Evolutionary conservation across 2,329 filamentous ascomycete genomes (phyloP).

Genomic region (Ilyonectria destructans): DNA sequence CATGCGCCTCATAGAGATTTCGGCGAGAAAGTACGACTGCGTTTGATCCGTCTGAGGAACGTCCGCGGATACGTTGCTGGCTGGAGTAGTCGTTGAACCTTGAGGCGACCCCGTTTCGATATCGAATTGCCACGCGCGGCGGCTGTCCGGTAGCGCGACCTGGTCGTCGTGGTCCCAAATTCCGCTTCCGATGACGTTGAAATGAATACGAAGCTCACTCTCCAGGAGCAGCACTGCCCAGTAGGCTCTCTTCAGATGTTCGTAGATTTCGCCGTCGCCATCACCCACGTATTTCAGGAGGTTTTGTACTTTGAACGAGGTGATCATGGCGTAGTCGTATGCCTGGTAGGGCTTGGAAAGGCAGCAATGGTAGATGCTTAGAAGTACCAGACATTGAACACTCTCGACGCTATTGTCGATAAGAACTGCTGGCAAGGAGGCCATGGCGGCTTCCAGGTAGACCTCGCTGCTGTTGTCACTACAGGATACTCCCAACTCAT

Average conservation of each 20-base stretch:
- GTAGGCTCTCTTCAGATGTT: constrained; percentile 15
- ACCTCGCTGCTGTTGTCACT: constrained; percentile 14
- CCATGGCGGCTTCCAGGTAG: constrained; percentile 15
- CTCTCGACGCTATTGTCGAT: constrained; percentile 13
- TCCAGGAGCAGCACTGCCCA: constrained; percentile 17
- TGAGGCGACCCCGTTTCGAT: constrained; percentile 13
- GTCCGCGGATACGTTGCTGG: constrained; percentile 4
- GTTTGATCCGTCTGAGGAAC: constrained; percentile 6
- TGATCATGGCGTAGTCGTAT: constrained; percentile 17
- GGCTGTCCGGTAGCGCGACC: constrained; percentile 11
- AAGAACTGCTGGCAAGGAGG: constrained; percentile 11
- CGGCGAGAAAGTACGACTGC: constrained; percentile 14
- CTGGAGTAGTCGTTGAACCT: constrained; percentile 6
- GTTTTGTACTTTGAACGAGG: constrained; percentile 17
- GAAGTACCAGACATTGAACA: constrained; percentile 13
- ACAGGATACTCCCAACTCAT: constrained; percentile 5
- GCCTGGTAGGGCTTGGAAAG: constrained; percentile 16
- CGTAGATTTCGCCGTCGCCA: constrained; percentile 13
- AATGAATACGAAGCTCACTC: constrained; percentile 12
- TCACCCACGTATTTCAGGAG: constrained; percentile 15
- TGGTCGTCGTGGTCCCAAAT: constrained; percentile 15
- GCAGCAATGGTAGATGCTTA: constrained; percentile 19
- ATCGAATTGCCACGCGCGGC: constrained; percentile 13
- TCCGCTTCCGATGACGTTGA: constrained; percentile 12
- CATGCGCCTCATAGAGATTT: constrained; percentile 53